Conservation (phyloP, 805 yeast genomes). For the Sugiyamaella americana region DNA sequence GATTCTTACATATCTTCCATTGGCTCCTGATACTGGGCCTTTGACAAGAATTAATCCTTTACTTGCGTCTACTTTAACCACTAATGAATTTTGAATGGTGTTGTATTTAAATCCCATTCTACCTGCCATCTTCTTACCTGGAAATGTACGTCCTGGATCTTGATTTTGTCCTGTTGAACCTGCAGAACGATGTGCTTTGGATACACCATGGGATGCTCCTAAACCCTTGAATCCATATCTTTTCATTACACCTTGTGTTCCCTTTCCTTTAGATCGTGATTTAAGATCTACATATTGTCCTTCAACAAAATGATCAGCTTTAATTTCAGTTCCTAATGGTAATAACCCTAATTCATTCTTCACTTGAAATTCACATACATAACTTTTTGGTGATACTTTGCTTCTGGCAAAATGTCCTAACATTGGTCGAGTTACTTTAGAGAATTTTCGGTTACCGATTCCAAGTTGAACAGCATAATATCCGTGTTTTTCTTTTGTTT, state of each 20-base stretch:
- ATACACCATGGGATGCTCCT: slow-evolving; percentile 92
- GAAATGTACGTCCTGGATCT: slow-evolving; percentile 91
- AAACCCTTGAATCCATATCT: slow-evolving; percentile 86
- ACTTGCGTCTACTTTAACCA: slow-evolving; percentile 73
- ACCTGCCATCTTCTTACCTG: slow-evolving; percentile 98
- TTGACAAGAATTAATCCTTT: slow-evolving; percentile 76
- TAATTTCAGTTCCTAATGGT: slow-evolving; percentile 70
- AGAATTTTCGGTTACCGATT: slow-evolving; percentile 58
- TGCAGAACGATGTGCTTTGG: slow-evolving; percentile 87
- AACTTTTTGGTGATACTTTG: slow-evolving; percentile 74
- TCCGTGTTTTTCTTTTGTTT: slow-evolving; percentile 68
- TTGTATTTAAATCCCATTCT: slow-evolving; percentile 77
- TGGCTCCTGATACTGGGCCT: slow-evolving; percentile 91
- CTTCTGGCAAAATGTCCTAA: slow-evolving; percentile 77
- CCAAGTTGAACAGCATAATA: slow-evolving; percentile 85
- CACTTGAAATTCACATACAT: slow-evolving; percentile 74
- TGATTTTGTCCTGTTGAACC: slow-evolving; percentile 97
- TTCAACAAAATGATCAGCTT: slow-evolving; percentile 73
- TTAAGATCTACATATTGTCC: slow-evolving; percentile 83
- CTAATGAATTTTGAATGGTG: slow-evolving; percentile 70
- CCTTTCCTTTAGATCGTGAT: slow-evolving; percentile 85
- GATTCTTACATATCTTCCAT: slow-evolving; percentile 63
- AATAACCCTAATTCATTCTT: slow-evolving; percentile 57
- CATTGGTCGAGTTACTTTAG: slow-evolving; percentile 57
- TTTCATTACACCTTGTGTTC: slow-evolving; percentile 97